These are phyloP conservation scores for Pouteria glomerata DNA, from an alignment of 148 eudicot species.

Conservation along the genomic window DNA sequence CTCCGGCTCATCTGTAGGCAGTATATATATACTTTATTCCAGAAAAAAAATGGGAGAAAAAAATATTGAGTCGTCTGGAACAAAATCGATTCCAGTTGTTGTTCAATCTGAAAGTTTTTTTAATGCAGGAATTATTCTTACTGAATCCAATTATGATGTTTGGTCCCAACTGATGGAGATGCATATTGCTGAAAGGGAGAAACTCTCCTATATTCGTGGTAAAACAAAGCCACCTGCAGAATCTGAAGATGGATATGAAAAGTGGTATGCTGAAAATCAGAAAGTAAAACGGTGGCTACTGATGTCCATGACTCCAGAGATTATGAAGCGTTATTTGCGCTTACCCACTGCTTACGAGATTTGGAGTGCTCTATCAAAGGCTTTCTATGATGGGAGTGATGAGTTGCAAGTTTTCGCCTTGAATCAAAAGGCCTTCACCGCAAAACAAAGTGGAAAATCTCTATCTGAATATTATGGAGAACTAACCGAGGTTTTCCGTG, in stretches of 20 bases:
- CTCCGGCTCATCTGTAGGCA: too few species aligned
- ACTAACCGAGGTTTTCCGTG: conserved; percentile 10
- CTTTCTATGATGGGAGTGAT: background rate
- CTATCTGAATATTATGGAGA: conserved; percentile 15
- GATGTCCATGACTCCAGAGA: background rate
- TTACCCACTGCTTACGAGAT: background rate
- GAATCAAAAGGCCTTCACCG: too few species aligned
- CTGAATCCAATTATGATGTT: background rate
- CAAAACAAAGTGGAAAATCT: background rate
- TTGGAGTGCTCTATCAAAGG: too few species aligned
- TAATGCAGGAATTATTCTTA: background rate
- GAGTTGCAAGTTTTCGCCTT: conserved; percentile 4
- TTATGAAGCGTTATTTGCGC: background rate
- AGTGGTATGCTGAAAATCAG: conserved; percentile 22
- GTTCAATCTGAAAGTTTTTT: background rate
- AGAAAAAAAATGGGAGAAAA: too few species aligned
- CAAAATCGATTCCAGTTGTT: background rate
- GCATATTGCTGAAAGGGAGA: background rate
- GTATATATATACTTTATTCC: too few species aligned
- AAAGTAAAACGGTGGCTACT: conserved; percentile 1
- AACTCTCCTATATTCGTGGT: background rate
- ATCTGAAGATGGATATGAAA: background rate
- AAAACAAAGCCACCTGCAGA: background rate
- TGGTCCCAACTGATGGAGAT: background rate
- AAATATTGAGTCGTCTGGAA: background rate